phyloP scores from a whole-genome alignment of 768 basidiomycete genomes.

The Mycena sanguinolenta region DNA sequence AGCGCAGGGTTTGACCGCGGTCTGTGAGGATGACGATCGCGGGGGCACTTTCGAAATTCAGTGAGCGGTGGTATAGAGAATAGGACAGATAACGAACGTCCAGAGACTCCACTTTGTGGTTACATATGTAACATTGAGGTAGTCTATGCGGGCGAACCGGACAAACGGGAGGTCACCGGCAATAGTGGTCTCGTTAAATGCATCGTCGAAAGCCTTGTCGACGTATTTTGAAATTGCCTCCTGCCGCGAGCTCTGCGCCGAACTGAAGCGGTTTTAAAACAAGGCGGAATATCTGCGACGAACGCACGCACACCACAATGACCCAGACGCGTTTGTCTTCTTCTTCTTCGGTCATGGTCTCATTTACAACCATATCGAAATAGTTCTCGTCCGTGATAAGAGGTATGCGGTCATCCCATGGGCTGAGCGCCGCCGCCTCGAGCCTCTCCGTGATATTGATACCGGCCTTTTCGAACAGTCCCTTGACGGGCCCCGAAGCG shows the following conservation, averaged over 20 bases:
- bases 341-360: conserved; percentile 74
- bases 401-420: conserved; percentile 82
- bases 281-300: conserved; percentile 22
- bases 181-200: conserved; percentile 73
- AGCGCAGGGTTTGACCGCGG: conserved; percentile 84
- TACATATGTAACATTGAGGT: conserved; percentile 83
- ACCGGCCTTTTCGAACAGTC: conserved; percentile 70
- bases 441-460: conserved; percentile 77
- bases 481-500: conserved; percentile 65
- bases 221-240: conserved; percentile 79
- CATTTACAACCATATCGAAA: conserved; percentile 77
- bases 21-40: conserved; percentile 78
- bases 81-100: conserved; percentile 66
- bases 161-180: conserved; percentile 77
- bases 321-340: conserved; percentile 78
- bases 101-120: conserved; percentile 91
- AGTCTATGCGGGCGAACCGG: conserved; percentile 90
- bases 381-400: conserved; percentile 89
- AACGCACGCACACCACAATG: conserved; percentile 77
- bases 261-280: conserved; percentile 12
- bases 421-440: conserved; percentile 47
- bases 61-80: conserved; percentile 18
- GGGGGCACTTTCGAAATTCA: conserved; percentile 70
- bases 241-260: conserved; percentile 49
- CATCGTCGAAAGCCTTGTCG: conserved; percentile 80